A percentile compares a stretch with the other conserved stretches of the same genome.
Evolutionary conservation across 2,329 filamentous ascomycete genomes (phyloP).

Genomic region (Pseudocercospora macadamiae): DNA sequence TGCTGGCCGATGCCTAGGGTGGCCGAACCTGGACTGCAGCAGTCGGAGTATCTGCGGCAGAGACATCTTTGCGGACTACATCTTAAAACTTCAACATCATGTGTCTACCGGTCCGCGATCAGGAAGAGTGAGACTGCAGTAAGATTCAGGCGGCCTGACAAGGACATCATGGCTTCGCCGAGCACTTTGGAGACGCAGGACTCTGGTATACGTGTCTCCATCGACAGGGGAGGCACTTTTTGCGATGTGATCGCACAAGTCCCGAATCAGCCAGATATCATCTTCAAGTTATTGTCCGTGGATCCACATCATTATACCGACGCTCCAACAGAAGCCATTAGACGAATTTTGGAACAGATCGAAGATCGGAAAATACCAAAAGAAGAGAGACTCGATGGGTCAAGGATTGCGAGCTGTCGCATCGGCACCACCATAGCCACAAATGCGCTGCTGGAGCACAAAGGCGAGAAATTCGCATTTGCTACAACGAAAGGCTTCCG

Average conservation of each 20-base stretch:
- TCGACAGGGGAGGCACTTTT: conserved; percentile 36
- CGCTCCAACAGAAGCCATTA: conserved; percentile 39
- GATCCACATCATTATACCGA: conserved; percentile 38
- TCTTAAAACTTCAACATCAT: not conserved
- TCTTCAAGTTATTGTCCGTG: conserved; percentile 37
- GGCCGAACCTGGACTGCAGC: not conserved
- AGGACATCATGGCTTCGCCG: too few relatives aligned
- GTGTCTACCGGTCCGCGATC: too few relatives aligned
- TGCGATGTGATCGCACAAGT: conserved; percentile 31
- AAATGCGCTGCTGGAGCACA: conserved; percentile 83
- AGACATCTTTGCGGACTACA: not conserved
- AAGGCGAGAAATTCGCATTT: conserved; percentile 82
- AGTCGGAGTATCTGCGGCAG: not conserved
- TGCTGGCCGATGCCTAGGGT: not conserved
- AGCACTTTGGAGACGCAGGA: not conserved
- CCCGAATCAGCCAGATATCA: conserved; percentile 29
- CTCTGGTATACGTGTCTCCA: conserved; percentile 6
- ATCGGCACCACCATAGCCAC: conserved; percentile 80
- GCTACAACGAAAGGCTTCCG: conserved; percentile 83
- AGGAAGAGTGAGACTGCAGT: too few relatives aligned
- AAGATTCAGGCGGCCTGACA: not conserved
- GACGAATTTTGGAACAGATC: conserved; percentile 34
- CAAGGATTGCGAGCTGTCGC: conserved; percentile 25
- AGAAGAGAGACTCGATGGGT: conserved; percentile 23
- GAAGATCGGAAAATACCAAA: conserved; percentile 21